Evolutionary conservation across 2,329 filamentous ascomycete genomes (phyloP), one percentile per base, ranked within the genome.

Genomic region (Arthrobotrys pseudoclavata): DNA sequence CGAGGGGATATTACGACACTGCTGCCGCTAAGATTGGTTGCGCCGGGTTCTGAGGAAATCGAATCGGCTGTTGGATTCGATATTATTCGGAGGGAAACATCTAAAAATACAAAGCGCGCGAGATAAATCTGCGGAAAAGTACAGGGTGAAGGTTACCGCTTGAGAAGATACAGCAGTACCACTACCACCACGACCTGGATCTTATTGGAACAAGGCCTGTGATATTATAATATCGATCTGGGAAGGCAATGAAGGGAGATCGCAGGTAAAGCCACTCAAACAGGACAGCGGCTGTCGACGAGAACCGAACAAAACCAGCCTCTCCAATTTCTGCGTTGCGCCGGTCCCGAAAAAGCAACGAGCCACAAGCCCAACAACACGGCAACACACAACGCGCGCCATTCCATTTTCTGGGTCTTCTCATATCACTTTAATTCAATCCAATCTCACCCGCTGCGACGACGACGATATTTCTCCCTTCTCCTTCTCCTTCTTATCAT

Each of bases 371-470:
- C 48, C 53, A 64, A 75, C 71, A 68, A 62, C 55, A 63, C 69
- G 47, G 64, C 69, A 74, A 74, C 69, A 67, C 69, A 52, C 69
- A 72, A 74, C 69, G 61, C 69, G 69, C 69, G 69, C 69, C 69
- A 61, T 61, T 74, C 69, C 50, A 74, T 34, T 74, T 74, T 74
- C 52, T 20, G 50, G 60, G 34, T n/a, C 50, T 47, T 53, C 31
- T 50, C 62, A 48, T 74, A 37, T 57, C 40, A 24, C 69, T 61
- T 57, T 61, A 42, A 50, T 67, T 64, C 47, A 20, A 42, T n/a
- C 34, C 34, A 42, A 60, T 72, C 68, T 47, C 40, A 61, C 68
- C 47, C 68, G 47, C 31, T 24, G 68, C 57, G 55, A 62, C 67
- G 52, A 26, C 66, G 53, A 70, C 57, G 55, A 42, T 22, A 22